Conservation (phyloP, 495 filamentous ascomycete species). For the Aspergillus bridgeri region DNA sequence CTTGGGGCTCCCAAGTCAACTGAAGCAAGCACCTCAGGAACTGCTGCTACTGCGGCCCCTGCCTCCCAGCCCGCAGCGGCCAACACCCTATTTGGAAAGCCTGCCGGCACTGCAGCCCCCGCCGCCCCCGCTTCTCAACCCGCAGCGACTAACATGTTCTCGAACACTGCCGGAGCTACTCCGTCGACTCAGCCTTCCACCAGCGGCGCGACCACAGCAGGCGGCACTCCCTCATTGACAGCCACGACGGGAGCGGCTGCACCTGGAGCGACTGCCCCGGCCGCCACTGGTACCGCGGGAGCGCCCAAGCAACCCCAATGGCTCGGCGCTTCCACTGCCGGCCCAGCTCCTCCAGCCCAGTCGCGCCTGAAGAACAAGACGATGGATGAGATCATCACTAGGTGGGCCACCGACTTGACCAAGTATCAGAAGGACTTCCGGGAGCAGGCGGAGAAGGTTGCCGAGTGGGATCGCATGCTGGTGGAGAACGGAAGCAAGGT, state of each 20-base stretch:
- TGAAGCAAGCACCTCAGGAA: conserved; percentile 26
- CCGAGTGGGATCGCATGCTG: conserved; percentile 85
- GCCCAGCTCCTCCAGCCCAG: conserved; percentile 69
- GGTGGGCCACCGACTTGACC: conserved; percentile 90
- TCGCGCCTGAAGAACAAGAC: conserved; percentile 96
- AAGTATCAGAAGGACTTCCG: conserved; percentile 97
- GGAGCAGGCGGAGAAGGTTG: conserved; percentile 78
- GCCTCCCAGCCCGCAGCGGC: conserved; percentile 23
- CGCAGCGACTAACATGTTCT: conserved; percentile 15
- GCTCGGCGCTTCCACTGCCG: conserved; percentile 68
- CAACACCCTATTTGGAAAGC: conserved; percentile 25
- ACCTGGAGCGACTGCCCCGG: conserved; percentile 22
- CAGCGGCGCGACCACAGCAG: conserved; percentile 15
- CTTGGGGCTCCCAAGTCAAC: conserved; percentile 35
- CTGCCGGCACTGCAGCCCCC: conserved; percentile 22
- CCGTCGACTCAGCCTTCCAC: conserved; percentile 27
- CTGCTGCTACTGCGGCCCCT: conserved; percentile 28
- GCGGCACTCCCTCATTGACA: conserved; percentile 13
- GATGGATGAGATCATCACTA: conserved; percentile 99
- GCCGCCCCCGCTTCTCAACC: conserved; percentile 23
- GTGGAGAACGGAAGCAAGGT: conserved; percentile 93
- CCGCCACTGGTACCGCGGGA: conserved; percentile 20
- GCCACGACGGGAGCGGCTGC: conserved; percentile 16
- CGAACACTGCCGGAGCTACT: conserved; percentile 23
- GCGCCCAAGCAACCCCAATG: conserved; percentile 25